These are phyloP conservation scores for Eucalyptus pumila DNA, from an alignment of 345 rosid genomes.

Conservation along the genomic window DNA sequence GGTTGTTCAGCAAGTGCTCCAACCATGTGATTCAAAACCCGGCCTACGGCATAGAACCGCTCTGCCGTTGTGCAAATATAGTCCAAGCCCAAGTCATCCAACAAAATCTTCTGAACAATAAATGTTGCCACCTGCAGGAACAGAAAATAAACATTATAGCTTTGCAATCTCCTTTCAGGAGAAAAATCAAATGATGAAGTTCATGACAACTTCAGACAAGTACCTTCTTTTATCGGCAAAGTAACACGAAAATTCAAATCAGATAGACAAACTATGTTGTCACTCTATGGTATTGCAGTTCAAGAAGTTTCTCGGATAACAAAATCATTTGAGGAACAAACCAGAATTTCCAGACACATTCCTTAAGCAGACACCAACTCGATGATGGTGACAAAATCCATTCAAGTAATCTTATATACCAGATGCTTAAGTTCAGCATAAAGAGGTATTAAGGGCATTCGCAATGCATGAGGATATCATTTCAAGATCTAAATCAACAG, in stretches of 20 bases:
- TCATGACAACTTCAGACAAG: background rate
- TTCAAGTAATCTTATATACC: background rate
- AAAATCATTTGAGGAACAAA: background rate
- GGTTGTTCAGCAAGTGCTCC: conserved; percentile 91
- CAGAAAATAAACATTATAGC: background rate
- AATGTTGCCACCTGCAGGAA: conserved; percentile 87
- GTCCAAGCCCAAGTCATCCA: conserved; percentile 97
- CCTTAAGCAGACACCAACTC: background rate
- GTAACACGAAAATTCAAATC: background rate
- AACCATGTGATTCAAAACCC: conserved; percentile 92
- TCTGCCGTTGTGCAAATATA: conserved; percentile 94
- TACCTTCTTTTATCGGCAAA: background rate
- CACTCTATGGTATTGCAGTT: background rate
- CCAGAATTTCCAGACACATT: background rate
- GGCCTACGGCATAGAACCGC: conserved; percentile 90
- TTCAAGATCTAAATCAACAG: background rate
- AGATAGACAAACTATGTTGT: background rate
- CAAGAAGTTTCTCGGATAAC: background rate
- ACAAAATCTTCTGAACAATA: conserved; percentile 83
- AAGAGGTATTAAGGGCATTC: background rate
- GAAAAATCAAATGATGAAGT: background rate
- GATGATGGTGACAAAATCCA: background rate
- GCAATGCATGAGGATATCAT: background rate
- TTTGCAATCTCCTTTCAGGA: background rate
- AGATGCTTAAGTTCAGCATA: background rate